Evolutionary conservation across 164 flowering plant genomes (phyloP).

Genomic region (Umbilicus rupestris): DNA sequence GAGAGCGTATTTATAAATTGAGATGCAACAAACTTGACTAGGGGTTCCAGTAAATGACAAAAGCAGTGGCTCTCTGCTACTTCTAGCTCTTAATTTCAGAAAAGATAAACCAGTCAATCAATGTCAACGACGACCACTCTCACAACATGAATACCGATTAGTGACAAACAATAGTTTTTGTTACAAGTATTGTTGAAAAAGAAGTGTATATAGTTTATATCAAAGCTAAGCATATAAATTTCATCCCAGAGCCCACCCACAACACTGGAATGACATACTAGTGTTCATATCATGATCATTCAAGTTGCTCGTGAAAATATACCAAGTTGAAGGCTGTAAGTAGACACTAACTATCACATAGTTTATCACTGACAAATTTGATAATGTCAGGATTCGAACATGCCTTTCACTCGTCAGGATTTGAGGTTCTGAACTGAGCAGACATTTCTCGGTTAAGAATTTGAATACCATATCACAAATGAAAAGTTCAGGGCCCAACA

Average conservation of each 20-base stretch:
- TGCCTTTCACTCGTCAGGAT: neutral
- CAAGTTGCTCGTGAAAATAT: neutral
- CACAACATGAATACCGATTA: neutral
- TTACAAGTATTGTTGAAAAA: no score
- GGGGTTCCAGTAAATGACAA: neutral
- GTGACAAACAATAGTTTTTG: neutral
- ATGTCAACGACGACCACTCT: neutral
- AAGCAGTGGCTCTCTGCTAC: neutral
- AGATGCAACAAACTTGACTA: neutral
- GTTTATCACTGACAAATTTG: neutral
- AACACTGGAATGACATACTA: neutral
- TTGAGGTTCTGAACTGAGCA: neutral
- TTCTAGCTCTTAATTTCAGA: neutral
- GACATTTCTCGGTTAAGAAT: neutral
- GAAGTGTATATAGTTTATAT: neutral
- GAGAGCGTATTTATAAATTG: neutral
- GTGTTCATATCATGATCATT: neutral
- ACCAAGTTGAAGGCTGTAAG: neutral
- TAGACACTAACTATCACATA: no score
- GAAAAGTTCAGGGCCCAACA: neutral
- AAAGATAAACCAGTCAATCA: neutral
- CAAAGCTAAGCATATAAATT: neutral
- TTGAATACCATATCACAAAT: neutral
- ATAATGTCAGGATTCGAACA: neutral
- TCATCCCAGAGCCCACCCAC: neutral